Conservation (phyloP, 148 eudicot species). For the Mesembryanthemum crystallinum region DNA sequence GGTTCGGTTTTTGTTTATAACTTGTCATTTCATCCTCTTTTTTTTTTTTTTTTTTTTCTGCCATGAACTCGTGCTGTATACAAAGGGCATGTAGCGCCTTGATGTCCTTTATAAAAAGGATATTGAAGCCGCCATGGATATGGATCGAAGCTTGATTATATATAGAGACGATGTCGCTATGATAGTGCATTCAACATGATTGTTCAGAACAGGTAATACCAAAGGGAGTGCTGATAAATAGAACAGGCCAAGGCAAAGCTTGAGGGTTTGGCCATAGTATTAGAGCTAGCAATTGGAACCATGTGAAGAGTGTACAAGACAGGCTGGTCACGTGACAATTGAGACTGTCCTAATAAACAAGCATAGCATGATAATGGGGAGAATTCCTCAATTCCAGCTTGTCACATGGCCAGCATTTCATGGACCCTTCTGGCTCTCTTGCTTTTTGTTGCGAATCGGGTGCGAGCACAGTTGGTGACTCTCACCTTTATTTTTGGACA, state of each 20-base stretch:
- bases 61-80: too few relatives aligned
- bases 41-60: too few relatives aligned
- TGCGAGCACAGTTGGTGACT: too few relatives aligned
- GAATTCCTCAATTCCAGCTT: not conserved
- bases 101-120: too few relatives aligned
- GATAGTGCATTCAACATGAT: too few relatives aligned
- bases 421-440: not conserved
- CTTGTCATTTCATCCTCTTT: not conserved
- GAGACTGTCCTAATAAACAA: not conserved
- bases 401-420: slow-evolving; percentile 13
- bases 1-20: not conserved
- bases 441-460: too few relatives aligned
- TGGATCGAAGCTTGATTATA: too few relatives aligned
- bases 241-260: not conserved
- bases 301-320: not conserved
- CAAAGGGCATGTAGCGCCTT: too few relatives aligned
- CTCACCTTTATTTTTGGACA: too few relatives aligned
- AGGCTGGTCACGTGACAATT: slow-evolving; percentile 12
- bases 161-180: too few relatives aligned
- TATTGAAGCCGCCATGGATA: too few relatives aligned
- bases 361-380: not conserved
- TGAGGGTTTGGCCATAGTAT: too few relatives aligned
- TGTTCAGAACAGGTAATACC: not conserved
- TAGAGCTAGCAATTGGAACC: not conserved
- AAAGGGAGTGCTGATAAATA: not conserved